Evolutionary conservation across 169 alveolate genomes (phyloP), one percentile per base, ranked within the genome.

Genomic region (Eimeria tenella): DNA sequence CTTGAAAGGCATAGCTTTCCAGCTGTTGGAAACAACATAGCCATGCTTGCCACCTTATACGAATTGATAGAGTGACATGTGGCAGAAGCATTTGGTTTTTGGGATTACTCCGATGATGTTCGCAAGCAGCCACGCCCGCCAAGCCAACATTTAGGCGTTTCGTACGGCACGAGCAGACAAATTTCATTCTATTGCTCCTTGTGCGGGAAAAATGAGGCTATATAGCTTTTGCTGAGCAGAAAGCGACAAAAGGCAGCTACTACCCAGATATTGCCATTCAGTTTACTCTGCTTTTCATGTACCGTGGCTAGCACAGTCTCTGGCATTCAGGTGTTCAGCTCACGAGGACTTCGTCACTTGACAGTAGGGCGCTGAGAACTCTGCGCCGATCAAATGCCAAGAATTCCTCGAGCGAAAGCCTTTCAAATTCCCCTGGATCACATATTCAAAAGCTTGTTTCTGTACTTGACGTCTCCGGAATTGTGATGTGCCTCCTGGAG

Each of bases 371-470:
- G 60, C 23, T 82, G 62, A 82, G 65, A 25, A 82, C 77, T 15
- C 7, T 82, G 31, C 90, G 90, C 77, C 90, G 90, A 56, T 82
- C 90, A 82, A 58, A 82, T 5, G 90, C 90, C 52, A 82, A 50
- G 42, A 82, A 82, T 74, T 82, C 77, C n/a, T 82, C 77, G n/a
- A 82, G 77, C 7, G 90, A 60, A 82, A 82, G 90, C 60, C 50
- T 13, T 49, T 31, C 90, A 19, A 82, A 31, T 10, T 60, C 90
- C 23, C 75, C 90, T 82, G 75, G 23, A 31, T 53, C 90, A 82
- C 21, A 5, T 7, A 1, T 7, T 17, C 87, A 79, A 2, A 17
- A 65, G 23, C 52, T 42, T 53, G 55, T 1, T 53, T 6, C 87
- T 79, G 71, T 11, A 58, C 4, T 58, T 58, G 68, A 17, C 42